phyloP scores from a whole-genome alignment of 352 stramenopile species.

The Phytophthora hybrid region DNA sequence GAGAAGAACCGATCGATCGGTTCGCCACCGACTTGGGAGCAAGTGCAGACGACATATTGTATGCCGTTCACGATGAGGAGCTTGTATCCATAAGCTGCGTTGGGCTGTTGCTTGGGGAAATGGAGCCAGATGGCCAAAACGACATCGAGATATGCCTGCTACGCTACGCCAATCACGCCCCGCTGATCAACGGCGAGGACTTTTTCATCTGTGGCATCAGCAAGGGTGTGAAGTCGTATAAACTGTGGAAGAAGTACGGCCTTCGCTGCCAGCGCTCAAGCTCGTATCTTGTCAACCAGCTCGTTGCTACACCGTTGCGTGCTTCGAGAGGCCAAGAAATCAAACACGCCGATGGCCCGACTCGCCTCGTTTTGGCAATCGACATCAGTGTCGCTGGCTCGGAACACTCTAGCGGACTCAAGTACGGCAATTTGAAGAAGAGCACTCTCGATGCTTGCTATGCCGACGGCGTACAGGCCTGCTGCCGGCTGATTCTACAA shows the following conservation, averaged over 20 bases:
- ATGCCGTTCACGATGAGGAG: constrained; percentile 45
- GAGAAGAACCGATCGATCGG: constrained; percentile 62
- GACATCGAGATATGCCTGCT: constrained; percentile 70
- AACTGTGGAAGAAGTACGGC: constrained; percentile 68
- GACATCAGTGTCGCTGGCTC: constrained; percentile 50
- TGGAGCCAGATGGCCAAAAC: constrained; percentile 10
- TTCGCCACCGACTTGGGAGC: constrained; percentile 60
- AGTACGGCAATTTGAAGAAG: constrained; percentile 66
- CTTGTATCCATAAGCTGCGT: constrained; percentile 56
- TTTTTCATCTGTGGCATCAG: constrained; percentile 66
- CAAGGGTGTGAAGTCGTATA: constrained; percentile 45
- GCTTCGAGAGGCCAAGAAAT: constrained; percentile 7
- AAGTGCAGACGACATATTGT: constrained; percentile 52
- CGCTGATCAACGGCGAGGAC: constrained; percentile 67
- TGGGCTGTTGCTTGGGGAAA: constrained; percentile 46
- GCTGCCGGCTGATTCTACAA: constrained; percentile 53
- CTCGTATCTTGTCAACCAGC: constrained; percentile 60
- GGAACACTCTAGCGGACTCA: constrained; percentile 31
- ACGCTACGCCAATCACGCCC: constrained; percentile 80
- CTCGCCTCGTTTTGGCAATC: constrained; percentile 59
- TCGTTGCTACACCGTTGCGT: constrained; percentile 48
- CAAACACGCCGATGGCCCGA: constrained; percentile 5
- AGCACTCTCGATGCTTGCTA: constrained; percentile 63
- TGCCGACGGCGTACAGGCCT: constrained; percentile 41
- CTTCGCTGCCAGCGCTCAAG: constrained; percentile 45